These are phyloP conservation scores for Forsythia suspensa DNA, from an alignment of 257 asterid genomes.

Conservation along the genomic window DNA sequence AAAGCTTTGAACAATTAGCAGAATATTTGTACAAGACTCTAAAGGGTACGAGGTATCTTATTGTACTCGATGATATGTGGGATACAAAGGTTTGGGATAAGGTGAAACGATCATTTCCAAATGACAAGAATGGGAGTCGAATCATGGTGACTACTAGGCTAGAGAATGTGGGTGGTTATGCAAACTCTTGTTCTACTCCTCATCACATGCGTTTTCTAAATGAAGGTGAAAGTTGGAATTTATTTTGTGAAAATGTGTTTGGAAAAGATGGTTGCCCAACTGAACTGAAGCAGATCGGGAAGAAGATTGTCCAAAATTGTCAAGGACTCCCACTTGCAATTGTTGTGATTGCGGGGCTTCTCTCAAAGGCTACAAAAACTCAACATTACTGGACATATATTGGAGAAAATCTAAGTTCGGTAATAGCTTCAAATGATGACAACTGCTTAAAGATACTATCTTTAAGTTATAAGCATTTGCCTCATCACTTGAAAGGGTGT, in stretches of 20 bases:
- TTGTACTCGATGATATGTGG: slow-evolving; percentile 46
- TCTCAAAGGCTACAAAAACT: neutral
- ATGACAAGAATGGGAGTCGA: slow-evolving; percentile 25
- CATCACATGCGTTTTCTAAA: slow-evolving; percentile 8
- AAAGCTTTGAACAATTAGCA: neutral
- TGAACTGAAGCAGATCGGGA: neutral
- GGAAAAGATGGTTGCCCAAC: neutral
- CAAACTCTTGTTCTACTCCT: neutral
- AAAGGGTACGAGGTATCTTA: slow-evolving; percentile 27
- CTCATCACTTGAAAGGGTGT: slow-evolving; percentile 23
- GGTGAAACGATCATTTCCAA: slow-evolving; percentile 15
- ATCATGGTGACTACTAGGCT: slow-evolving; percentile 34
- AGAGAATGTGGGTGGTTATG: neutral
- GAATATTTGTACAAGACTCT: slow-evolving; percentile 11
- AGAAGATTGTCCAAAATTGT: slow-evolving; percentile 21
- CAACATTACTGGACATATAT: slow-evolving; percentile 12
- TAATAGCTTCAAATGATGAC: neutral
- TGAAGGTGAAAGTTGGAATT: slow-evolving; percentile 23
- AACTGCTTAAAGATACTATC: neutral
- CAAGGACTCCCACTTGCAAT: slow-evolving; percentile 34
- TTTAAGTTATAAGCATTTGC: slow-evolving; percentile 23
- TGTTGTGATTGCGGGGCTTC: slow-evolving; percentile 12
- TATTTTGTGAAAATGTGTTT: slow-evolving; percentile 14
- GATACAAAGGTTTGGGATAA: neutral
- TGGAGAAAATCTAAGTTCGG: neutral